phyloP scores from a whole-genome alignment of 2,329 filamentous ascomycete genomes.

The Tympanopsis confertula region DNA sequence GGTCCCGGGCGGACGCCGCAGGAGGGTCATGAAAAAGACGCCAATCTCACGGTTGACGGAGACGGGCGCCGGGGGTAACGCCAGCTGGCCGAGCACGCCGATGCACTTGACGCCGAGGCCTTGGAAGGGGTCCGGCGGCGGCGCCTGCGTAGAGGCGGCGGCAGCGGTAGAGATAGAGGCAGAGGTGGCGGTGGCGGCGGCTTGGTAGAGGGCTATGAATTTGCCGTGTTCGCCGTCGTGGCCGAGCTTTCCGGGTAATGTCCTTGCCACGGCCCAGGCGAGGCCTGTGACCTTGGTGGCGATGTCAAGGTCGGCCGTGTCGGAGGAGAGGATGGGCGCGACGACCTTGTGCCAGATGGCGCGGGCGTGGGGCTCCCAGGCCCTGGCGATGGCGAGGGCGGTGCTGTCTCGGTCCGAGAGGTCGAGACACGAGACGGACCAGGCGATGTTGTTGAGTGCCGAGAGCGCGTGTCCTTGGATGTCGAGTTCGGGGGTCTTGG shows the following conservation, averaged over 20 bases:
- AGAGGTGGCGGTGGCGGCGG: constrained; percentile 29
- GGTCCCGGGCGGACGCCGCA: constrained; percentile 35
- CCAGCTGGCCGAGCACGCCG: constrained; percentile 53
- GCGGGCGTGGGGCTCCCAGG: constrained; percentile 41
- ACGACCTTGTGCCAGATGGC: constrained; percentile 47
- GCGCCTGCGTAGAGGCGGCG: constrained; percentile 15
- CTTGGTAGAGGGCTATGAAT: constrained; percentile 55
- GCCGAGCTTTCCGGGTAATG: constrained; percentile 35
- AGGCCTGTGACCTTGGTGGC: constrained; percentile 54
- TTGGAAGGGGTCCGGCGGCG: constrained; percentile 43
- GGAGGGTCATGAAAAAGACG: constrained; percentile 45
- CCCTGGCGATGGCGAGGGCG: constrained; percentile 34
- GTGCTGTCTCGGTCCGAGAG: constrained; percentile 41
- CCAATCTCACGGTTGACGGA: constrained; percentile 50
- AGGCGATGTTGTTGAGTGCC: constrained; percentile 55
- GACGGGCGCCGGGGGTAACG: constrained; percentile 38
- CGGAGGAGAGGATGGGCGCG: constrained; percentile 41
- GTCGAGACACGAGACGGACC: constrained; percentile 52
- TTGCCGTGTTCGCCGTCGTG: constrained; percentile 42
- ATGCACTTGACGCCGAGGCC: constrained; percentile 54
- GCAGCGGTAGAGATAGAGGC: constrained; percentile 26
- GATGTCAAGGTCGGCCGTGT: constrained; percentile 48
- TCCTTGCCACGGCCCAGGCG: constrained; percentile 52
- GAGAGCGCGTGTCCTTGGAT: constrained; percentile 43
- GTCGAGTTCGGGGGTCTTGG: constrained; percentile 25